Conservation (phyloP, 1,284 basidiomycete genomes). For the Coriolopsis trogii region DNA sequence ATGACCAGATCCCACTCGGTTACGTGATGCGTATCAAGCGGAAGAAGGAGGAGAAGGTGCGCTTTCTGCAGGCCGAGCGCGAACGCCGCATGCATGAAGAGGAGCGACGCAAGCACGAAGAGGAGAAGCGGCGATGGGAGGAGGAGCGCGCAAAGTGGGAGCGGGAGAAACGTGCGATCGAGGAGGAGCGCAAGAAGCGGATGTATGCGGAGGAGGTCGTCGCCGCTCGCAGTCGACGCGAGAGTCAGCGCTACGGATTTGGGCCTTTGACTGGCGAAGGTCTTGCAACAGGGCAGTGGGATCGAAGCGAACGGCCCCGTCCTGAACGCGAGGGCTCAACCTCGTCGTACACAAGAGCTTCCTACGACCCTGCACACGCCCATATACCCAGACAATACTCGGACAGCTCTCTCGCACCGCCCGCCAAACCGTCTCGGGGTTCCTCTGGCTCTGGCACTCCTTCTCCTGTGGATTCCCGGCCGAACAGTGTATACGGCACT, state of each 20-base stretch:
- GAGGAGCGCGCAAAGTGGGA: constrained; percentile 57
- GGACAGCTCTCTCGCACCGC: constrained; percentile 10
- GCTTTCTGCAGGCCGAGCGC: constrained; percentile 63
- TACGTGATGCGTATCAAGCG: constrained; percentile 70
- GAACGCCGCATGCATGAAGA: constrained; percentile 55
- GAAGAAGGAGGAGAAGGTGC: constrained; percentile 71
- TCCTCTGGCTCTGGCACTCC: constrained; percentile 29
- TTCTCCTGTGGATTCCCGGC: constrained; percentile 53
- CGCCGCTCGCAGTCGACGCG: constrained; percentile 62
- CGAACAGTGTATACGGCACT: constrained; percentile 44
- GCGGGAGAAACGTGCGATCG: constrained; percentile 53
- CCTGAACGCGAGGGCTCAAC: constrained; percentile 17
- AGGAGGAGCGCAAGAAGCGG: constrained; percentile 59
- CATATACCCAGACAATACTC: constrained; percentile 11
- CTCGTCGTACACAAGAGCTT: constrained; percentile 22
- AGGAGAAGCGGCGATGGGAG: constrained; percentile 53
- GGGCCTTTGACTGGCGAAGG: constrained; percentile 26
- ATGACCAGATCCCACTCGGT: constrained; percentile 67
- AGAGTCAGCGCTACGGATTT: constrained; percentile 44
- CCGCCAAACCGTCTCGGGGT: constrained; percentile 4
- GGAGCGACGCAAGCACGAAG: constrained; percentile 48
- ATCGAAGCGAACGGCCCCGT: constrained; percentile 23
- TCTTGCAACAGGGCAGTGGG: constrained; percentile 24
- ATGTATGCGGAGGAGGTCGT: constrained; percentile 61
- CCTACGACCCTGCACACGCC: constrained; percentile 25